These are phyloP conservation scores for Rhytidhysteron rufulum DNA, from an alignment of 2,329 filamentous ascomycete species.

Conservation along the genomic window DNA sequence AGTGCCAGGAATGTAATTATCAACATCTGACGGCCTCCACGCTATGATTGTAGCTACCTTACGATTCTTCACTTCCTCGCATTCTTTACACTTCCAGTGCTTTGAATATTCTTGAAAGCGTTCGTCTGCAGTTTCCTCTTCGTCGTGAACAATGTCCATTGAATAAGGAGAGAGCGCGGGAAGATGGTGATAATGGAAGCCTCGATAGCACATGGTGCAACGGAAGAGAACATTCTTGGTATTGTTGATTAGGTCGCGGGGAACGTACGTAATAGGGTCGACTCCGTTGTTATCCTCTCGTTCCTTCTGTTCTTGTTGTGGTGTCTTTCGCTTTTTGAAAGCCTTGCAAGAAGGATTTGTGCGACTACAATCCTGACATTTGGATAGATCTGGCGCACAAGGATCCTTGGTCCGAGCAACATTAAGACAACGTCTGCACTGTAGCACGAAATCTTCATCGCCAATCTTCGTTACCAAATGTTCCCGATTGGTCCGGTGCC, in stretches of 20 bases:
- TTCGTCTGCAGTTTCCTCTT: conserved; percentile 53
- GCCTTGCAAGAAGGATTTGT: conserved; percentile 67
- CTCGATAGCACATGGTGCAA: conserved; percentile 71
- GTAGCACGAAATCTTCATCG: conserved; percentile 74
- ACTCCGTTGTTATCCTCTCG: conserved; percentile 73
- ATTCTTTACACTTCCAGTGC: conserved; percentile 79
- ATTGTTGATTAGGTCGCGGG: conserved; percentile 67
- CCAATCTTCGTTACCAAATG: conserved; percentile 85
- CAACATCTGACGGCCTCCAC: conserved; percentile 70
- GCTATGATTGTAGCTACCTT: conserved; percentile 79
- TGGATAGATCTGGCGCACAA: conserved; percentile 64
- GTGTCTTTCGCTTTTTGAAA: conserved; percentile 69
- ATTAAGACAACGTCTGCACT: conserved; percentile 83
- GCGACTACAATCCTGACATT: conserved; percentile 66
- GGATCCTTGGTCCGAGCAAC: conserved; percentile 64
- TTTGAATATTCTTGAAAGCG: conserved; percentile 69
- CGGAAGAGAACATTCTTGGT: conserved; percentile 74
- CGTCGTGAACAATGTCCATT: conserved; percentile 42
- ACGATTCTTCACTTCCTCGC: conserved; percentile 53
- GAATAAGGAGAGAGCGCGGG: conserved; percentile 48
- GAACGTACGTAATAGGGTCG: conserved; percentile 69
- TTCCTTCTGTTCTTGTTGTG: conserved; percentile 78
- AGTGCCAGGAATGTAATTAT: conserved; percentile 52
- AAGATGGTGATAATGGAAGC: conserved; percentile 81
- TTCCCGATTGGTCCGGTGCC: conserved; percentile 68